These are phyloP conservation scores for Candida germanica DNA, from an alignment of 805 yeast genomes.

Conservation along the genomic window DNA sequence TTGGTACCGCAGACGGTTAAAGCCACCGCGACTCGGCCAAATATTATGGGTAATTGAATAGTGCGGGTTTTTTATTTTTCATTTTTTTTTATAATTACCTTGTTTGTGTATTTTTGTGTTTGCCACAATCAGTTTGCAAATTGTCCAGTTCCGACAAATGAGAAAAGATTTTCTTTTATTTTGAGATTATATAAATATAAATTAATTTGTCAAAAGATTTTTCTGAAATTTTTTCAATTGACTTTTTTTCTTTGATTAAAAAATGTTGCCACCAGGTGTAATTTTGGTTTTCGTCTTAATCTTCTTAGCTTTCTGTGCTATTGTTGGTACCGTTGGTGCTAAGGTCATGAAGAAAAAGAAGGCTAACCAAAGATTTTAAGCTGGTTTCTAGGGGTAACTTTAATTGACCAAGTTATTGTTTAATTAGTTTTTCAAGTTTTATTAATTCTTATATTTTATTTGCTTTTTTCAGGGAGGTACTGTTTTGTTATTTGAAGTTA, in stretches of 20 bases:
- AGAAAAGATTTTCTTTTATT: constrained; percentile 1
- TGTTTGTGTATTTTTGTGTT: background rate
- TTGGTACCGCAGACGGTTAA: too few species aligned
- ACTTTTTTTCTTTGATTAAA: constrained; percentile 7
- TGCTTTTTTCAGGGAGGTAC: too few species aligned
- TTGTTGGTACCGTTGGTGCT: constrained; percentile 34
- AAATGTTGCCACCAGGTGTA: constrained; percentile 73
- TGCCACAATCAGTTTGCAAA: background rate
- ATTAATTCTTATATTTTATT: too few species aligned
- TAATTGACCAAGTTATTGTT: background rate
- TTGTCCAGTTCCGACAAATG: constrained; percentile 3
- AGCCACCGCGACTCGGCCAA: too few species aligned
- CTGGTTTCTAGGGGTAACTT: background rate
- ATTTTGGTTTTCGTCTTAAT: constrained; percentile 62
- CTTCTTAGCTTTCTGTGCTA: constrained; percentile 44
- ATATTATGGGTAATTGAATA: too few species aligned
- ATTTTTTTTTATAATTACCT: too few species aligned
- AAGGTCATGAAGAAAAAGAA: constrained; percentile 44
- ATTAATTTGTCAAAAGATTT: constrained; percentile 4
- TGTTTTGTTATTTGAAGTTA: too few species aligned
- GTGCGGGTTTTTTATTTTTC: too few species aligned
- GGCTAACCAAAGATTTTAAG: constrained; percentile 40
- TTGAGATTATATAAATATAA: constrained; percentile 9
- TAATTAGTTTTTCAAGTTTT: background rate
- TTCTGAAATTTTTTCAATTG: constrained; percentile 5